These are phyloP conservation scores for Leccinum pellstonianum DNA, from an alignment of 768 basidiomycete genomes.

Conservation along the genomic window DNA sequence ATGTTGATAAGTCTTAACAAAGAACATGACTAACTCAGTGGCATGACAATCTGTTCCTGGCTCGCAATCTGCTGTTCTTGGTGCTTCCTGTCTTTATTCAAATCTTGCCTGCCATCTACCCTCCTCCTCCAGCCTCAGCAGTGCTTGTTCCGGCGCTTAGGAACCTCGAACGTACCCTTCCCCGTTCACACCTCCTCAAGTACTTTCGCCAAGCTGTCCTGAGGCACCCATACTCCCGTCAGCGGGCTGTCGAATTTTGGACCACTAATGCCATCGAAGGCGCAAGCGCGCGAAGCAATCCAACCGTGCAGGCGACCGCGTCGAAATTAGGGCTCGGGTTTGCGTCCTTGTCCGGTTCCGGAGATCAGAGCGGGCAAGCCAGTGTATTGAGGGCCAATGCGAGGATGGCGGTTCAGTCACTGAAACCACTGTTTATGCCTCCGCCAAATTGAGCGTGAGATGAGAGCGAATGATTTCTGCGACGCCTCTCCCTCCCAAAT, in stretches of 20 bases:
- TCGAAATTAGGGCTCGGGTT: constrained; percentile 45
- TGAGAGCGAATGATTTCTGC: background rate
- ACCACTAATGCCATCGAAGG: constrained; percentile 52
- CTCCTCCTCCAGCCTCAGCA: constrained; percentile 32
- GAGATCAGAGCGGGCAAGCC: constrained; percentile 14
- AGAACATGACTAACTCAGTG: constrained; percentile 42
- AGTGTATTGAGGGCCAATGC: constrained; percentile 27
- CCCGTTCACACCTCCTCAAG: constrained; percentile 53
- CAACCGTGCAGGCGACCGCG: constrained; percentile 46
- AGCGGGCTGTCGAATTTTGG: constrained; percentile 57
- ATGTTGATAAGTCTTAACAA: background rate
- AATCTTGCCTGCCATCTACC: constrained; percentile 36
- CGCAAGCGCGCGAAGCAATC: constrained; percentile 45
- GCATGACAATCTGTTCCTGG: constrained; percentile 57
- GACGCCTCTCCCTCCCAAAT: background rate
- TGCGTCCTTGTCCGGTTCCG: constrained; percentile 12
- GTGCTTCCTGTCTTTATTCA: constrained; percentile 52
- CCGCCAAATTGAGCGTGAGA: constrained; percentile 16
- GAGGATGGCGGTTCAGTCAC: constrained; percentile 27
- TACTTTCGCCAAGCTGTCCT: constrained; percentile 56
- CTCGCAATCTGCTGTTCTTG: constrained; percentile 60
- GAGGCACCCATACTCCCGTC: constrained; percentile 49
- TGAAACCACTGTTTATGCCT: constrained; percentile 27
- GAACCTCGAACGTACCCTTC: constrained; percentile 38
- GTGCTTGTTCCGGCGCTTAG: constrained; percentile 23